These are phyloP conservation scores for Penicillium longicatenatum DNA, from an alignment of 495 filamentous ascomycete species.

Conservation along the genomic window DNA sequence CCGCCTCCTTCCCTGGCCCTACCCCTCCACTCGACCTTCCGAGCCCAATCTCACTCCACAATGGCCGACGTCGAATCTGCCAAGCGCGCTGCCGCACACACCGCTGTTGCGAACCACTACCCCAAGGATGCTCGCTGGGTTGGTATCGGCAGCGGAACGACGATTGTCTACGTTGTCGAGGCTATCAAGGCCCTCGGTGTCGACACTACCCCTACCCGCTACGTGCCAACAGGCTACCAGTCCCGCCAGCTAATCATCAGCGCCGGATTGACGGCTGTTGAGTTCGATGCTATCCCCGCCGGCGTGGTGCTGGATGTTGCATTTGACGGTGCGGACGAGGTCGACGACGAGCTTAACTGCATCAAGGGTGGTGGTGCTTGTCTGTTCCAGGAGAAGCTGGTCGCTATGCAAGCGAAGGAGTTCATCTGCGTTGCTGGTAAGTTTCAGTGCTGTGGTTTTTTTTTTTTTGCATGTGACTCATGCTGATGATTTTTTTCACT, in stretches of 20 bases:
- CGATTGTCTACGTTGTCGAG: slow-evolving; percentile 93
- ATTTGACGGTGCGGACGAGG: slow-evolving; percentile 96
- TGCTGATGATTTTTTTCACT: slow-evolving; percentile 4
- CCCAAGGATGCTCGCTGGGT: slow-evolving; percentile 68
- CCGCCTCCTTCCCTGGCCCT: slow-evolving; percentile 10
- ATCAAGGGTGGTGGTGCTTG: slow-evolving; percentile 98
- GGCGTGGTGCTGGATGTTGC: slow-evolving; percentile 71
- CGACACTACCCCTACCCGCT: slow-evolving; percentile 64
- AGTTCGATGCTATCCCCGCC: slow-evolving; percentile 70
- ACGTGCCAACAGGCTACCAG: slow-evolving; percentile 91
- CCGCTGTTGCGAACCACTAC: slow-evolving; percentile 86
- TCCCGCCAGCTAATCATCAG: slow-evolving; percentile 77
- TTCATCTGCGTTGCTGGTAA: slow-evolving; percentile 91
- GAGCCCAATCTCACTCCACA: slow-evolving; percentile 30
- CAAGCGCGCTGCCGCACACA: slow-evolving; percentile 80
- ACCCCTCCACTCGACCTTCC: neutral
- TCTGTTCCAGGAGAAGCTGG: slow-evolving; percentile 96
- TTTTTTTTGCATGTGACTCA: neutral
- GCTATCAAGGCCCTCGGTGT: slow-evolving; percentile 76
- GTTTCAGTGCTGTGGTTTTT: slow-evolving; percentile 11
- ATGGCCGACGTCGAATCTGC: slow-evolving; percentile 68
- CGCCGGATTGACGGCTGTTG: slow-evolving; percentile 73
- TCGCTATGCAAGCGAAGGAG: slow-evolving; percentile 79
- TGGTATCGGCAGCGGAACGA: slow-evolving; percentile 92
- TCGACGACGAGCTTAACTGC: slow-evolving; percentile 91